These are phyloP conservation scores for Aspergillus awamori DNA, from an alignment of 2,329 filamentous ascomycete species.

Conservation along the genomic window DNA sequence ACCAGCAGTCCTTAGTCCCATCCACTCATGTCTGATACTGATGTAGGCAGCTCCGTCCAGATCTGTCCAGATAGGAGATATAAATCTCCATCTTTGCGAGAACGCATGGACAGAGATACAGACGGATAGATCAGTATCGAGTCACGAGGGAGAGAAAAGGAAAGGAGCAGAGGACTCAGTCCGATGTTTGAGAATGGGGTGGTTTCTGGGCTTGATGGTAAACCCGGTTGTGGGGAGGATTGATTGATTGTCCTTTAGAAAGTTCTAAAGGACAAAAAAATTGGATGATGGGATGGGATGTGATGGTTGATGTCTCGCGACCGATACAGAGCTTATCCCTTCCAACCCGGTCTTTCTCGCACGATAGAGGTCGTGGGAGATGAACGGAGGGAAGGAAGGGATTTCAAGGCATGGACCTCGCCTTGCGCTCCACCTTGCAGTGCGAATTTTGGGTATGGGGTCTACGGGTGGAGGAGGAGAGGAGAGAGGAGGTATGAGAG, in stretches of 20 bases:
- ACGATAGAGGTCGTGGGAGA: background rate
- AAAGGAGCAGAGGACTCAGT: constrained; percentile 2
- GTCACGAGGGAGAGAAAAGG: background rate
- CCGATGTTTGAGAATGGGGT: background rate
- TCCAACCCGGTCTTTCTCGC: constrained; percentile 8
- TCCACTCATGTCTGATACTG: background rate
- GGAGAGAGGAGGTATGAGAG: constrained; percentile 1
- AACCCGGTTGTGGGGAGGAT: background rate
- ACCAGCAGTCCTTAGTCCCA: background rate
- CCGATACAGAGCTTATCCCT: constrained; percentile 56
- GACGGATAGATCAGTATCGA: background rate
- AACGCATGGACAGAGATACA: background rate
- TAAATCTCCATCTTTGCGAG: background rate
- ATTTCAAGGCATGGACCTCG: constrained; percentile 56
- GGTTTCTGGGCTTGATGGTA: background rate
- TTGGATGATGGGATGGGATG: constrained; percentile 13
- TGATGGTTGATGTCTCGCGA: constrained; percentile 51
- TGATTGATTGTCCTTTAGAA: background rate
- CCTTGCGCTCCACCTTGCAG: constrained; percentile 58
- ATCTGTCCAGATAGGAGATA: background rate
- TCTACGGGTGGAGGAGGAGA: background rate
- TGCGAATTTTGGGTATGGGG: constrained; percentile 38
- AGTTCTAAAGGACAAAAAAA: constrained; percentile 7
- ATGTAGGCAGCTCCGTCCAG: background rate
- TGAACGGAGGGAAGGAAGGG: constrained; percentile 27